Conservation (phyloP, 805 yeast species). For the Kuraishia capsulata region DNA sequence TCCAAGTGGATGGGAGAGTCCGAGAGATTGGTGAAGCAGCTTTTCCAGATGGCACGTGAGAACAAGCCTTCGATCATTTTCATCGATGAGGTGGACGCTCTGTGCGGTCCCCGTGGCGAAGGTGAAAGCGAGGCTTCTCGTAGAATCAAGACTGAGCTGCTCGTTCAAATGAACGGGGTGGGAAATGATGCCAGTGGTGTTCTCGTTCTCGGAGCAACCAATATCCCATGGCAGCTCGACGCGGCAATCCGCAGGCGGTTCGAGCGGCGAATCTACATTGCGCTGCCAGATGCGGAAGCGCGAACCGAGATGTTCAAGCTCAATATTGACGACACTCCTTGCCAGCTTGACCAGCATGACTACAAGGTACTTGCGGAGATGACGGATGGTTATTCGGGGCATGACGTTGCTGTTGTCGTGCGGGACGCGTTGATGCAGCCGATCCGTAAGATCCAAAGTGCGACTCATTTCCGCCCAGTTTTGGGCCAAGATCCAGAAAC, state of each 20-base stretch:
- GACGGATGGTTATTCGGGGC: constrained; percentile 97
- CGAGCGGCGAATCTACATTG: constrained; percentile 89
- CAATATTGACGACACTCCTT: constrained; percentile 86
- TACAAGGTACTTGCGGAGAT: constrained; percentile 73
- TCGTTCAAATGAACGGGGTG: constrained; percentile 98
- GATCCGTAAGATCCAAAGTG: constrained; percentile 86
- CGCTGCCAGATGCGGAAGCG: constrained; percentile 91
- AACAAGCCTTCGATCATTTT: constrained; percentile 92
- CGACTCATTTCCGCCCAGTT: constrained; percentile 83
- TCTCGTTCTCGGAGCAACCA: constrained; percentile 92
- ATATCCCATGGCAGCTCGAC: constrained; percentile 98
- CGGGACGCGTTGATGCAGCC: constrained; percentile 98
- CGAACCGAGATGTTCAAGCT: constrained; percentile 90
- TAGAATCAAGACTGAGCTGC: constrained; percentile 89
- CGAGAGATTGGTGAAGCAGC: constrained; percentile 90
- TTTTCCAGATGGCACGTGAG: constrained; percentile 94
- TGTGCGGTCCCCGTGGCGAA: constrained; percentile 97
- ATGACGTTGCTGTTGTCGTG: constrained; percentile 93
- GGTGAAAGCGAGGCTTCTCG: constrained; percentile 96
- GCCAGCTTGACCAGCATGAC: constrained; percentile 65
- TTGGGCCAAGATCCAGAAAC: constrained; percentile 28
- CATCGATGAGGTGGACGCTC: constrained; percentile 96
- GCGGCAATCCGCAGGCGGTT: constrained; percentile 96
- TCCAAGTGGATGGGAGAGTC: constrained; percentile 99
- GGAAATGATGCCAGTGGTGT: constrained; percentile 94